These are phyloP conservation scores for Suhomyces wounanorum DNA, from an alignment of 1,139 yeast species.

Conservation along the genomic window DNA sequence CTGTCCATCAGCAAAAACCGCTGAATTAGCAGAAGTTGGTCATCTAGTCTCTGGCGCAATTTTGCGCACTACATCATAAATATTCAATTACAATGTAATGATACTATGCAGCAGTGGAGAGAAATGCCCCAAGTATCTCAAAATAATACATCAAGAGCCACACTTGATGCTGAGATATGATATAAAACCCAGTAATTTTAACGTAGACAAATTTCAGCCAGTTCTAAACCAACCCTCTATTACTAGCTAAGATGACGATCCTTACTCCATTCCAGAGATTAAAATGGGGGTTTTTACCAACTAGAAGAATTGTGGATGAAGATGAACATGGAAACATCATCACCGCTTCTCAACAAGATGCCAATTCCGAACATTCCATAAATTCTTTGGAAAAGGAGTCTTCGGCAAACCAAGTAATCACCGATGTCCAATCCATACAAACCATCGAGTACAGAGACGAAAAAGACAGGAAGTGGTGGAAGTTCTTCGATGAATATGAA, in stretches of 20 bases:
- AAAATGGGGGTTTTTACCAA: constrained; percentile 54
- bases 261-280: constrained; percentile 29
- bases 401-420: constrained; percentile 1
- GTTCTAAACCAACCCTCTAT: neutral
- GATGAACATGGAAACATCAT: constrained; percentile 16
- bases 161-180: neutral
- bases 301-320: constrained; percentile 48
- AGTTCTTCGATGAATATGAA: constrained; percentile 63
- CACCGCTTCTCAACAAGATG: constrained; percentile 9
- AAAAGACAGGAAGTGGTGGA: constrained; percentile 63
- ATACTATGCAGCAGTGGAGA: neutral
- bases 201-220: neutral
- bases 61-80: neutral
- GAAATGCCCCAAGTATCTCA: neutral
- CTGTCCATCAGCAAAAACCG: neutral
- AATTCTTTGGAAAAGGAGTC: constrained; percentile 13
- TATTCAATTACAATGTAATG: neutral
- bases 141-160: neutral
- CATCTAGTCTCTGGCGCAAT: neutral
- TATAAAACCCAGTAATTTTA: neutral
- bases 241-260: neutral
- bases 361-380: constrained; percentile 7
- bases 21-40: neutral
- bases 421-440: constrained; percentile 1
- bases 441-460: constrained; percentile 58